Conservation (phyloP, 768 basidiomycete species). For the Hysterangium stoloniferum region DNA sequence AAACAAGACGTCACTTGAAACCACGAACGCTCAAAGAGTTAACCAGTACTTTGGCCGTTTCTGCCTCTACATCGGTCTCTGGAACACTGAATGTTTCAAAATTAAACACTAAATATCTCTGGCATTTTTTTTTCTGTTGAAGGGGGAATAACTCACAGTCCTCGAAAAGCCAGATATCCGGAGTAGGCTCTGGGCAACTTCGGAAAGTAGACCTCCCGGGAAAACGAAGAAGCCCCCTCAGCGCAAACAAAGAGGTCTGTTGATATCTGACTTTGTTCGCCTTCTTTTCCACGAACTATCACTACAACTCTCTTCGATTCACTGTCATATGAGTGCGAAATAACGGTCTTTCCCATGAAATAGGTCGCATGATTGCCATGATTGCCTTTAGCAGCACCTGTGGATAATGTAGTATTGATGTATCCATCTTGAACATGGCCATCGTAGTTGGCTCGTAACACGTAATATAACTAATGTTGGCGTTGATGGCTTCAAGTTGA, state of each 20-base stretch:
- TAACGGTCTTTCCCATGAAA: conserved; percentile 7
- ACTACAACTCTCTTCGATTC: conserved; percentile 1
- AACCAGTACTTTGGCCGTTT: background rate
- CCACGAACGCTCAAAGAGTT: conserved; percentile 3
- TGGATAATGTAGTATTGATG: background rate
- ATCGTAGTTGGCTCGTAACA: conserved; percentile 9
- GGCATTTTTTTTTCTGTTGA: too few species aligned
- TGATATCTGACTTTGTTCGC: background rate
- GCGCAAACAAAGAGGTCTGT: conserved; percentile 10
- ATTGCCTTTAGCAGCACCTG: background rate
- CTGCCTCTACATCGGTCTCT: conserved; percentile 4
- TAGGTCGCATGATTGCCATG: background rate
- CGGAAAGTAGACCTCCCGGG: conserved; percentile 10
- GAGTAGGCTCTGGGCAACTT: conserved; percentile 6
- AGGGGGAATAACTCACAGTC: background rate
- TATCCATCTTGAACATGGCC: conserved; percentile 6
- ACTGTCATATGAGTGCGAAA: conserved; percentile 8
- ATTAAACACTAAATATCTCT: background rate
- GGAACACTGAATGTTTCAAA: conserved; percentile 7
- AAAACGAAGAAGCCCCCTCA: conserved; percentile 10
- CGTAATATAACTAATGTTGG: conserved; percentile 4
- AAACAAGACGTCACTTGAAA: background rate
- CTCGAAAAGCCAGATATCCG: conserved; percentile 11
- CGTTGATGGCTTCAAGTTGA: background rate
- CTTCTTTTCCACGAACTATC: background rate